A percentile compares a stretch with the other conserved stretches of the same genome.
Evolutionary conservation across 352 stramenopile genomes (phyloP).

Genomic region (Phytophthora pistaciae): DNA sequence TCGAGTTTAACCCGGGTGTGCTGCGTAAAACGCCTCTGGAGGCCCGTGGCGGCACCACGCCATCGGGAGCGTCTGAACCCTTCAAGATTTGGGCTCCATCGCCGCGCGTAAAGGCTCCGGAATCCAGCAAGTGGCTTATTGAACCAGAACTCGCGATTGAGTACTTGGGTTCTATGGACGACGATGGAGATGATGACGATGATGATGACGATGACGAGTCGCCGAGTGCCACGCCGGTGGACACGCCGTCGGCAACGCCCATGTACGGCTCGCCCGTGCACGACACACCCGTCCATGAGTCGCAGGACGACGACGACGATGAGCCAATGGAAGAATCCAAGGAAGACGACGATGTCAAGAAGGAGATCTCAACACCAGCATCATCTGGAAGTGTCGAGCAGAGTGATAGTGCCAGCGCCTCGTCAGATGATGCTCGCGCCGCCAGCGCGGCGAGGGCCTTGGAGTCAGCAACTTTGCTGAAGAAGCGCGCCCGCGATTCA

Average conservation of each 20-base stretch:
- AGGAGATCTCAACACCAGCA: constrained; percentile 45
- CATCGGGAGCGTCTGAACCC: constrained; percentile 43
- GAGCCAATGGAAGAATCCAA: constrained; percentile 43
- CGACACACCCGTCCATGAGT: constrained; percentile 51
- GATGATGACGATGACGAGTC: constrained; percentile 84
- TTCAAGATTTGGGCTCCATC: constrained; percentile 89
- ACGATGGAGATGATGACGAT: constrained; percentile 73
- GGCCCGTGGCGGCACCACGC: constrained; percentile 49
- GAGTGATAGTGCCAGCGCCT: constrained; percentile 56
- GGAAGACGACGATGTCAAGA: constrained; percentile 43
- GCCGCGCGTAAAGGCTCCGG: constrained; percentile 71
- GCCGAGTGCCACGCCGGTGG: constrained; percentile 63
- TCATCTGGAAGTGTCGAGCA: constrained; percentile 49
- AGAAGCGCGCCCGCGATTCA: constrained; percentile 55
- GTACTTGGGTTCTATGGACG: constrained; percentile 86
- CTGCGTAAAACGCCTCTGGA: constrained; percentile 81
- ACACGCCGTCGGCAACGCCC: constrained; percentile 77
- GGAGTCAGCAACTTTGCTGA: constrained; percentile 57
- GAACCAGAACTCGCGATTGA: constrained; percentile 81
- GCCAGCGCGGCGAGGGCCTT: constrained; percentile 29
- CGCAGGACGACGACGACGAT: constrained; percentile 54
- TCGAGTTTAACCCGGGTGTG: constrained; percentile 86
- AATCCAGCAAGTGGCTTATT: constrained; percentile 86
- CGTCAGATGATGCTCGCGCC: constrained; percentile 49
- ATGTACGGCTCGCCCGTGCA: constrained; percentile 72